Percentiles rank a stretch among this genome's conserved stretches.
Evolutionary conservation across 2,329 filamentous ascomycete species (phyloP).

Genomic region (Aspergillus ochraceoroseus): DNA sequence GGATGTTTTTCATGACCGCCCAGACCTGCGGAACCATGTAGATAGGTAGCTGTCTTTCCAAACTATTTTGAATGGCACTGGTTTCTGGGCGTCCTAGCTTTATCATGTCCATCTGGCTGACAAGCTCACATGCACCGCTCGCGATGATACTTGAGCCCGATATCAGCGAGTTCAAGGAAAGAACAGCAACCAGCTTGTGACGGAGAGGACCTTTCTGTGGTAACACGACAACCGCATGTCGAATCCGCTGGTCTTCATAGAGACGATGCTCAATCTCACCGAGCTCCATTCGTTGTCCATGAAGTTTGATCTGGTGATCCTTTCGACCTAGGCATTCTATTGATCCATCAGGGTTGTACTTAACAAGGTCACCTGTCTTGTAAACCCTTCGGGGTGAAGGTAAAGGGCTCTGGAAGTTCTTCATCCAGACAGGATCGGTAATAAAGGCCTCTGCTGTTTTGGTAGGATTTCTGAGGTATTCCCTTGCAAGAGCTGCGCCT

Average conservation of each 20-base stretch:
- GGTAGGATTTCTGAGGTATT: slow-evolving; percentile 37
- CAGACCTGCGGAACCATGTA: slow-evolving; percentile 45
- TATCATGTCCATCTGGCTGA: slow-evolving; percentile 24
- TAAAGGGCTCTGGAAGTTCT: slow-evolving; percentile 8
- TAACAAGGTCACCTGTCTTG: slow-evolving; percentile 28
- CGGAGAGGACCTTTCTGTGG: slow-evolving; percentile 43
- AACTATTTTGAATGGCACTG: slow-evolving; percentile 34
- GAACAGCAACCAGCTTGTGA: slow-evolving; percentile 44
- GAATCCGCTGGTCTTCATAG: slow-evolving; percentile 30
- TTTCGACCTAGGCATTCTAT: slow-evolving; percentile 47
- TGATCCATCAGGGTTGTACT: slow-evolving; percentile 22
- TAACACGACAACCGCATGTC: slow-evolving; percentile 43
- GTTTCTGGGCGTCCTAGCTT: slow-evolving; percentile 28
- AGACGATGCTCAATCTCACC: slow-evolving; percentile 46
- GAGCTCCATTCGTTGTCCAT: slow-evolving; percentile 62
- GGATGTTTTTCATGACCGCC: slow-evolving; percentile 40
- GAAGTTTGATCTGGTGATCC: slow-evolving; percentile 62
- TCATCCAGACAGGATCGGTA: slow-evolving; percentile 25
- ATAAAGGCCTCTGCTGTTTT: slow-evolving; percentile 32
- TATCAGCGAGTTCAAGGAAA: slow-evolving; percentile 34
- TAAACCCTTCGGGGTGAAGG: slow-evolving; percentile 22
- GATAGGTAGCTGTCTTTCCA: slow-evolving; percentile 43
- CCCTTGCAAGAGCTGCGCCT: slow-evolving; percentile 38
- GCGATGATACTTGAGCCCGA: slow-evolving; percentile 26
- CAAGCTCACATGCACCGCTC: slow-evolving; percentile 32